Evolutionary conservation across 1,284 basidiomycete genomes (phyloP).

Genomic region (Porodaedalea pini): DNA sequence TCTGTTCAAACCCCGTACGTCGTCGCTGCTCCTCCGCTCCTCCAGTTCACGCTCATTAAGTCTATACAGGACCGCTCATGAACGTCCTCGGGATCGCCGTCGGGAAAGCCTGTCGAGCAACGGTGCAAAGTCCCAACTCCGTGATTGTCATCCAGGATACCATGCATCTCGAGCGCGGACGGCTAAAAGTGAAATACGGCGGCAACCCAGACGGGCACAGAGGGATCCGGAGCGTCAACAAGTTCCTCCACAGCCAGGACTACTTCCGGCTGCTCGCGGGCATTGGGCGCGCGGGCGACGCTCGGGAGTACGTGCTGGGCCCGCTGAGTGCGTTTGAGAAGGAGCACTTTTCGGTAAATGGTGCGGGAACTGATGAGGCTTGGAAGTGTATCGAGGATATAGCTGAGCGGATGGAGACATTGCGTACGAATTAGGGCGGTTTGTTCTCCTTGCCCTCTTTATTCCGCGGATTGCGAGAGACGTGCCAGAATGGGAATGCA

Average conservation of each 20-base stretch:
- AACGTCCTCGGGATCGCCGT: conserved; percentile 15
- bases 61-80: conserved; percentile 14
- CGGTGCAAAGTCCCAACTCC: conserved; percentile 1
- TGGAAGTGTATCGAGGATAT: conserved; percentile 15
- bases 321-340: conserved; percentile 15
- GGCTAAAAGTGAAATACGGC: conserved; percentile 13
- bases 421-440: not conserved
- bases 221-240: conserved; percentile 17
- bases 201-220: conserved; percentile 14
- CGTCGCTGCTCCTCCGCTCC: conserved; percentile 1
- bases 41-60: not conserved
- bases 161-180: conserved; percentile 9
- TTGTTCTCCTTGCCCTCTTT: not conserved
- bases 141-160: conserved; percentile 21
- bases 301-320: conserved; percentile 17
- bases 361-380: conserved; percentile 17
- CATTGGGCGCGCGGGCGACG: conserved; percentile 13
- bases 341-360: conserved; percentile 10
- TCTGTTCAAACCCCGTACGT: conserved; percentile 62
- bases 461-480: not conserved
- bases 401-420: conserved; percentile 1
- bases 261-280: conserved; percentile 18
- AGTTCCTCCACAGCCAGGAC: not conserved
- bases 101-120: conserved; percentile 12
- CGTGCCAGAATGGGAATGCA: not conserved